phyloP scores from a whole-genome alignment of 176 grass and related monocot species.

The Puccinellia tenuiflora region DNA sequence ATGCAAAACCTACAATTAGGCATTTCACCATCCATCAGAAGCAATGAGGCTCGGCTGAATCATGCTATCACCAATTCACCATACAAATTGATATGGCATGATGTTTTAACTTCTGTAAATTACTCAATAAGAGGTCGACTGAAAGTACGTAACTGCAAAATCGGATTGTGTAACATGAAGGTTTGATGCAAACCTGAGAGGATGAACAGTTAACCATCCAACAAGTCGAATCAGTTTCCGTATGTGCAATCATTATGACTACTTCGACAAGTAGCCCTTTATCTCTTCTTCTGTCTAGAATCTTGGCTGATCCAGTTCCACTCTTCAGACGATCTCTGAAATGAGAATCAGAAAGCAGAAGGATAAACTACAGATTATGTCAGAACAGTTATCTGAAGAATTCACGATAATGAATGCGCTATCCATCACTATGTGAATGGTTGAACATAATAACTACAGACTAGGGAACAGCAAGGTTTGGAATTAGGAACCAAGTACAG shows the following conservation, averaged over 20 bases:
- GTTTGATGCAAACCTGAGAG: slow-evolving; percentile 42
- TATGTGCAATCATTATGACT: slow-evolving; percentile 43
- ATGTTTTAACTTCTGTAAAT: neutral
- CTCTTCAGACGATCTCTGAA: slow-evolving; percentile 49
- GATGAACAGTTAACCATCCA: slow-evolving; percentile 36
- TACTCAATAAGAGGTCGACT: neutral
- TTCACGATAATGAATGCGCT: neutral
- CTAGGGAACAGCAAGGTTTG: neutral
- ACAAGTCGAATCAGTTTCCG: slow-evolving; percentile 29
- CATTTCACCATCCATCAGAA: neutral
- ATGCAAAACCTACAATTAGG: slow-evolving; percentile 47
- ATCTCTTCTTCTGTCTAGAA: slow-evolving; percentile 28
- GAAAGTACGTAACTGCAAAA: neutral
- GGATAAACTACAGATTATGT: neutral
- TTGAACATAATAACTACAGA: slow-evolving; percentile 5
- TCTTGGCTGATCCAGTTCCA: slow-evolving; percentile 42
- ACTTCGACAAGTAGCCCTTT: slow-evolving; percentile 38
- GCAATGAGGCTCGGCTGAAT: neutral
- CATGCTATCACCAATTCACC: neutral
- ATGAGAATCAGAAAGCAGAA: slow-evolving; percentile 13
- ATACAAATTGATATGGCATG: neutral
- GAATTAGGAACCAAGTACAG: neutral
- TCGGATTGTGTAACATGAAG: neutral
- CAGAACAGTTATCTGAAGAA: neutral
- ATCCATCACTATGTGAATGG: neutral